Evolutionary conservation across 1,139 yeast species (phyloP).

Genomic region (Magnusiomyces magnusii): DNA sequence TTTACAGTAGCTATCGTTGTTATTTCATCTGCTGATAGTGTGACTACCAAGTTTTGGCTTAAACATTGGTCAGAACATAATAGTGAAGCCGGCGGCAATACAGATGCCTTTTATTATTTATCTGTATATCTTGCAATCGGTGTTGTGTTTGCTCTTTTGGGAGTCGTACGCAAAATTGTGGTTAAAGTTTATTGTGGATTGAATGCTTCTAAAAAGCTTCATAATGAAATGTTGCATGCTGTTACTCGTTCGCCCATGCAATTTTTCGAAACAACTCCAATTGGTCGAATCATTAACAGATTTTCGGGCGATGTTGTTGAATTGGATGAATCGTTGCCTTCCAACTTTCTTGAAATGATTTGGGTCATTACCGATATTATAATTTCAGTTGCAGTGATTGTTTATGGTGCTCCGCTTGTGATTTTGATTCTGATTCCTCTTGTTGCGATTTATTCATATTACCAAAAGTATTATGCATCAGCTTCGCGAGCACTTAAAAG

Average conservation of each 20-base stretch:
- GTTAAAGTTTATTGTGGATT: conserved; percentile 78
- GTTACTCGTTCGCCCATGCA: conserved; percentile 74
- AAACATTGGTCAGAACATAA: conserved; percentile 93
- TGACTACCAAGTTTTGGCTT: conserved; percentile 70
- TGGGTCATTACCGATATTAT: conserved; percentile 47
- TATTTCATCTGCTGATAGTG: conserved; percentile 43
- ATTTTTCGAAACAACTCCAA: conserved; percentile 59
- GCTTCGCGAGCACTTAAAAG: conserved; percentile 76
- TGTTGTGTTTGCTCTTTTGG: conserved; percentile 48
- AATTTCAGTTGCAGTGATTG: conserved; percentile 60
- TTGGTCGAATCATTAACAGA: conserved; percentile 63
- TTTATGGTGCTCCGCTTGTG: conserved; percentile 62
- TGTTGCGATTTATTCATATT: conserved; percentile 60
- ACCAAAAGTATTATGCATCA: conserved; percentile 76
- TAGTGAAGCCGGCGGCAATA: conserved; percentile 56
- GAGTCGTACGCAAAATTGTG: conserved; percentile 54
- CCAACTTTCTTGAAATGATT: conserved; percentile 38
- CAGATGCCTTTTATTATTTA: conserved; percentile 56
- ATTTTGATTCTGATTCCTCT: conserved; percentile 42
- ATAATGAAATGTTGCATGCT: conserved; percentile 67
- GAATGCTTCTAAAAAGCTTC: conserved; percentile 70
- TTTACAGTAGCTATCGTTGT: conserved; percentile 40
- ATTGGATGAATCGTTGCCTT: conserved; percentile 53
- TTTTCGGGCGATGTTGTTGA: conserved; percentile 66
- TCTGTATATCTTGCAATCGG: conserved; percentile 67